These are phyloP conservation scores for Rhizophagus prolifer DNA, from an alignment of 192 early-diverging fungal genomes.

Conservation along the genomic window DNA sequence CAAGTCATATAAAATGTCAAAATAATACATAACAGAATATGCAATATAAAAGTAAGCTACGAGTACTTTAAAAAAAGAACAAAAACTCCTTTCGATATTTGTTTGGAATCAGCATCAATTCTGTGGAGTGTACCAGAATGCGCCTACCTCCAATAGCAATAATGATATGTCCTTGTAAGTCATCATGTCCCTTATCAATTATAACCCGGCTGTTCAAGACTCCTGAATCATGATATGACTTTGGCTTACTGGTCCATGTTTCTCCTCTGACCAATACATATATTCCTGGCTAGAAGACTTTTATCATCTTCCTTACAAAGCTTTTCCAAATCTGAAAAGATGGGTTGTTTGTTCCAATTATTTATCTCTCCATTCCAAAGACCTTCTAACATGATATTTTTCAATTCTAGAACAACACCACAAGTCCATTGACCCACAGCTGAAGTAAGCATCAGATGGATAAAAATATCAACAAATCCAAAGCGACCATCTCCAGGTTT, in stretches of 20 bases:
- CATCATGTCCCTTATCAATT: constrained; percentile 33
- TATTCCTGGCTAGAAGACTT: constrained; percentile 34
- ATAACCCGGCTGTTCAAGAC: constrained; percentile 36
- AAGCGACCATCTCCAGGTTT: constrained; percentile 33
- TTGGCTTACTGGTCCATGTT: constrained; percentile 27
- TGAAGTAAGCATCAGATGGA: constrained; percentile 23
- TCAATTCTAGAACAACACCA: constrained; percentile 35
- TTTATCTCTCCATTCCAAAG: constrained; percentile 32
- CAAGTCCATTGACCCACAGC: constrained; percentile 1
- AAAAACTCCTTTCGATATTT: constrained; percentile 31
- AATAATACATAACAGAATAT: no score
- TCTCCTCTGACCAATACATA: constrained; percentile 36
- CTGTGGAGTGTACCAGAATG: constrained; percentile 26
- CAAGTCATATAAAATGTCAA: no score
- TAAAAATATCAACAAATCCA: constrained; percentile 35
- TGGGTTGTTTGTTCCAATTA: constrained; percentile 16
- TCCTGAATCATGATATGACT: constrained; percentile 32
- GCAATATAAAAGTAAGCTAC: no score
- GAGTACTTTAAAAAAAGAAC: no score
- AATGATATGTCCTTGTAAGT: constrained; percentile 38
- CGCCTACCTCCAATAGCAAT: constrained; percentile 35
- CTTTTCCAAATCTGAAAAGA: constrained; percentile 29
- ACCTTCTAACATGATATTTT: constrained; percentile 37
- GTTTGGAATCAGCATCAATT: constrained; percentile 27
- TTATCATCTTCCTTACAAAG: constrained; percentile 30